Base-by-base conservation (phyloP, 805 yeast species). In the Nakazawaea anatomiae region DNA sequence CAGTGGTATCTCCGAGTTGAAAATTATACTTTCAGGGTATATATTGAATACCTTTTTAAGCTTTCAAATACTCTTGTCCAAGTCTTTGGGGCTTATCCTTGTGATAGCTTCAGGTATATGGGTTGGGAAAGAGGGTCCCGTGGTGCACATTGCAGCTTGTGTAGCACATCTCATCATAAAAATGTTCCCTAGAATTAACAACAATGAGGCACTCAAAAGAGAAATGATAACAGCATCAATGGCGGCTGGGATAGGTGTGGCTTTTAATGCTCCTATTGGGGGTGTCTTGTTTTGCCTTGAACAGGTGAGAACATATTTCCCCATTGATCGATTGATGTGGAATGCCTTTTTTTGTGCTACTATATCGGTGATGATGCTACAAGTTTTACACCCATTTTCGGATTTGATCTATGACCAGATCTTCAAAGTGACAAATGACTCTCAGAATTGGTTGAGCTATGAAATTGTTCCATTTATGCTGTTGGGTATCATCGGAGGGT, bases 71-170 rank as follows among this genome's bases (percentile, higher is more conserved):
- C 66, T 88, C n/a, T 27, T 78, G 3, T 70, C 72, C 48, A 88
- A 88, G 60, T 68, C 78, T 3, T 41, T 71, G 1, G 87, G 90
- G 2, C 67, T 88, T 45, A 69, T 82, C 5, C 66, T 87, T 44
- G 83, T 85, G 12, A 83, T 86, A 4, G 82, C 90, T 27, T 79
- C 88, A 1, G 96, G 96, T 0, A 60, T 89, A 2, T 86, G 92
- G 88, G 74, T 86, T 6, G 96, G 96, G 6, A 83, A 82, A 60
- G 96, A 89, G 59, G 96, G 96, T 1, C 96, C 96, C 0, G 64
- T 89, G 50, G 91, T 87, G 29, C 96, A 89, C 64, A 78, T 89
- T 4, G 76, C 92, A 0, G 80, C 87, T 56, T 80, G 87, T 55
- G 69, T 82, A 59, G 67, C 83, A 57, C 64, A 67, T 55, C 39